Evolutionary conservation across 2,329 filamentous ascomycete genomes (phyloP), one percentile per base, ranked within the genome.

Genomic region (Monilinia polystroma): DNA sequence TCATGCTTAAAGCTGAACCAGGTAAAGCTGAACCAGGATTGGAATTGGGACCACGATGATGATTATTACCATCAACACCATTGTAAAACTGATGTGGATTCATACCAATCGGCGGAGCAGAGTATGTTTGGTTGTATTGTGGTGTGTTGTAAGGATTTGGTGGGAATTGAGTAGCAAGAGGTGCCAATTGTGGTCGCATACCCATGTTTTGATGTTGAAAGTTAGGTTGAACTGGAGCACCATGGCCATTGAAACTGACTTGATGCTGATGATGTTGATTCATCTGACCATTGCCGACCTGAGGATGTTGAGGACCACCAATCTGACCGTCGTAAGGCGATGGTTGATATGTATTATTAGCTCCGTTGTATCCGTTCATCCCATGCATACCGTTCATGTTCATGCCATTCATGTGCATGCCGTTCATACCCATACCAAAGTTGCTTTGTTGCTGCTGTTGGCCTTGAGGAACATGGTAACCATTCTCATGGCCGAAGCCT

Each of bases 141-240:
- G 26, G 53, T 35, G 45, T 14, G 20, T 20, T 35, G 38, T 58
- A 52, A 20, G 32, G 23, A 35, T 54, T 53, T 23, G 26, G 35
- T 18, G 45, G 26, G n/a, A 49, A 65, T n/a, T 58, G 52, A 26
- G 58, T 62, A 20, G 58, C 47, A 51, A 62, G 23, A 23, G 16
- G 58, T 38, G 58, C 29, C n/a, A 62, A 38, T 51, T 62, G 58
- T 38, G 58, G 58, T 41, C 58, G 58, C 58, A 62, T 41, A 11
- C 58, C 58, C 58, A 62, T 51, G 12, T 51, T 62, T 16, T 32
- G 64, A 29, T 62, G 35, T 43, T 53, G 55, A 3, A 66, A 66
- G 26, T 51, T 23, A 16, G n/a, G 5, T 35, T 38, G 64, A 7
- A 49, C 7, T 2, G 32, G n/a, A 60, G 49, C 23, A 52, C 51